Base-by-base conservation (phyloP, 306 rosid species). In the Notholithocarpus densiflorus region DNA sequence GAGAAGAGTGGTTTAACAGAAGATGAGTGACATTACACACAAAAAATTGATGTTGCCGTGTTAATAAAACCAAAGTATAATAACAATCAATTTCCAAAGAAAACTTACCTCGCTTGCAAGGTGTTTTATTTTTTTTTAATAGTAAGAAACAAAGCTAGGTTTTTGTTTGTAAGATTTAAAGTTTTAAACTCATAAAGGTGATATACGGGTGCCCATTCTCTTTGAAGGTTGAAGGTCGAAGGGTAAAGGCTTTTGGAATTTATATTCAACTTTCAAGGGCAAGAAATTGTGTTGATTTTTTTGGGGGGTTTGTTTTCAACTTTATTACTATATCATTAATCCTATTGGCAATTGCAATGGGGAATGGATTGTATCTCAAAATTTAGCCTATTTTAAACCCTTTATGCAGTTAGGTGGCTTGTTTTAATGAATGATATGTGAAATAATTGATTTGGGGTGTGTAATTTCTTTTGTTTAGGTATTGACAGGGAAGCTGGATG, bases 21-120 rank as follows among this genome's bases (percentile, higher is more conserved):
- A 19, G 26, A 45, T n/a, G 18, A 37, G 52, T 37, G 72, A 7
- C 53, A 68, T 68, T 19, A n/a, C 27, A 37, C 14, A 9, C 45
- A 34, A 37, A 68, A 32, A 7, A 24, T 68, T 5, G 53, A 17
- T 68, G 6, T 40, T 61, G 68, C 37, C 26, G 68, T 24, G 19
- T 31, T 23, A 24, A 61, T 10, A 61, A 5, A 24, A 4, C 1
- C 8, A 26, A 6, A 13, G 14, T 5, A 61, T 12, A 61, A 61
- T 12, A 61, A 61, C 5, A 14, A 61, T 34, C 48, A 3, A 68
- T 31, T 20, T 68, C 18, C 72, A 2, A n/a, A 15, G 23, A 34
- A 37, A 40, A 75, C 34, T 24, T 61, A 32, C n/a, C 68, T 14
- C 19, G n/a, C 62, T 62, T 78, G 62, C 70, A 71, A 77, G 80